phyloP scores from a whole-genome alignment of 2,329 filamentous ascomycete genomes.

The Neobulgaria alba region DNA sequence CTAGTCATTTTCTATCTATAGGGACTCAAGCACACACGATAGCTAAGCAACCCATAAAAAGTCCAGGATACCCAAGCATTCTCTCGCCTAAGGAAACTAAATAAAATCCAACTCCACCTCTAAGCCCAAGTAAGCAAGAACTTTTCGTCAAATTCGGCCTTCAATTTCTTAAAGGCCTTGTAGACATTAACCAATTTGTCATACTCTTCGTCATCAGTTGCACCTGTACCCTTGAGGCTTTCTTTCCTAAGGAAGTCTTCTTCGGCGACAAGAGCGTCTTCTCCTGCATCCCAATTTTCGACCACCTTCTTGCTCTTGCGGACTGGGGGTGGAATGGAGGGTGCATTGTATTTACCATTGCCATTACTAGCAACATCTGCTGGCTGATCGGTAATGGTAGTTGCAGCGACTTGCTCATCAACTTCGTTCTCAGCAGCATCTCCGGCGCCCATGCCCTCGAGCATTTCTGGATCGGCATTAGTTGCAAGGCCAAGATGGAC shows the following conservation, averaged over 20 bases:
- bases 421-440: constrained; percentile 37
- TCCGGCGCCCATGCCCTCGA: constrained; percentile 39
- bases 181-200: constrained; percentile 46
- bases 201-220: constrained; percentile 32
- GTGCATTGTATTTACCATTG: background rate
- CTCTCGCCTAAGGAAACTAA: too few species aligned
- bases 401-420: constrained; percentile 28
- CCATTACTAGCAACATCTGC: constrained; percentile 9
- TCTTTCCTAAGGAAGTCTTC: constrained; percentile 27
- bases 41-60: too few species aligned
- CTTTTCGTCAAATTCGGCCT: constrained; percentile 53
- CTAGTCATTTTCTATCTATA: too few species aligned
- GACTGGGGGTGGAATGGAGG: constrained; percentile 7
- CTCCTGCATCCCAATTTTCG: constrained; percentile 41
- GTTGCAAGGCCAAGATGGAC: constrained; percentile 46
- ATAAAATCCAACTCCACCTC: background rate
- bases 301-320: constrained; percentile 31
- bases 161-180: constrained; percentile 48
- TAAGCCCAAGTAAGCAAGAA: constrained; percentile 35
- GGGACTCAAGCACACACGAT: too few species aligned
- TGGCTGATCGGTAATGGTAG: too few species aligned
- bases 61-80: too few species aligned
- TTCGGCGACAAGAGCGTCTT: constrained; percentile 32
- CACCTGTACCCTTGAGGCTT: constrained; percentile 27
- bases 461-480: constrained; percentile 37